Conservation (phyloP, 495 filamentous ascomycete genomes). For the Jackrogersella minutella region DNA sequence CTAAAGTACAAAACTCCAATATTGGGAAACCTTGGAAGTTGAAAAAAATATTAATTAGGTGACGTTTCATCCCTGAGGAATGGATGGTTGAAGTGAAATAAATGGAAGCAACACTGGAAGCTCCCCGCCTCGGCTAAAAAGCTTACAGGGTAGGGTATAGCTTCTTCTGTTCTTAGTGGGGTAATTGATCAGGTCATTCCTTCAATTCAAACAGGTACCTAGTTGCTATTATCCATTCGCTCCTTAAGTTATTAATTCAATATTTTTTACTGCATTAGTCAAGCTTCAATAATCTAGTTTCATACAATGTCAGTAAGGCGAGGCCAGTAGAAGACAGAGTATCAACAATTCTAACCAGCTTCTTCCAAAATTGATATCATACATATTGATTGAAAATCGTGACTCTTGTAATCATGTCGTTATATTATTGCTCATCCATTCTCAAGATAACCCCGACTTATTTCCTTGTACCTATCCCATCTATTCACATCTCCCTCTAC, state of each 20-base stretch:
- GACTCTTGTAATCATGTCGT: too few relatives aligned
- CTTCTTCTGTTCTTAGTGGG: too few relatives aligned
- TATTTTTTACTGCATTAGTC: neutral
- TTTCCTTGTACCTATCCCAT: neutral
- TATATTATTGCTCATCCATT: too few relatives aligned
- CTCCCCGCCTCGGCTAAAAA: neutral
- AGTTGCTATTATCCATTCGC: neutral
- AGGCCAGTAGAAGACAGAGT: neutral
- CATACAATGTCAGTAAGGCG: neutral
- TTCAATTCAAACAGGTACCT: too few relatives aligned
- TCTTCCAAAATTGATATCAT: too few relatives aligned
- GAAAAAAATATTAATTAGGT: too few relatives aligned
- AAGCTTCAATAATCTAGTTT: neutral
- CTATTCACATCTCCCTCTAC: constrained; percentile 44
- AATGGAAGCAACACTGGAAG: neutral
- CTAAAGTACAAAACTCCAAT: neutral
- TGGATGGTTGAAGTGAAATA: neutral
- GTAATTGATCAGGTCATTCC: too few relatives aligned
- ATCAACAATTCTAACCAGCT: neutral
- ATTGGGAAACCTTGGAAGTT: too few relatives aligned
- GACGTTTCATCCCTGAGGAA: too few relatives aligned
- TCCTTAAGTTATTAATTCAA: neutral
- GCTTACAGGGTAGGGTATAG: too few relatives aligned
- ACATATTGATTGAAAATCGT: too few relatives aligned
- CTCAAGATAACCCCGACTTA: too few relatives aligned